These are phyloP conservation scores for Colletotrichum chrysophilum DNA, from an alignment of 2,329 filamentous ascomycete genomes.

Conservation along the genomic window DNA sequence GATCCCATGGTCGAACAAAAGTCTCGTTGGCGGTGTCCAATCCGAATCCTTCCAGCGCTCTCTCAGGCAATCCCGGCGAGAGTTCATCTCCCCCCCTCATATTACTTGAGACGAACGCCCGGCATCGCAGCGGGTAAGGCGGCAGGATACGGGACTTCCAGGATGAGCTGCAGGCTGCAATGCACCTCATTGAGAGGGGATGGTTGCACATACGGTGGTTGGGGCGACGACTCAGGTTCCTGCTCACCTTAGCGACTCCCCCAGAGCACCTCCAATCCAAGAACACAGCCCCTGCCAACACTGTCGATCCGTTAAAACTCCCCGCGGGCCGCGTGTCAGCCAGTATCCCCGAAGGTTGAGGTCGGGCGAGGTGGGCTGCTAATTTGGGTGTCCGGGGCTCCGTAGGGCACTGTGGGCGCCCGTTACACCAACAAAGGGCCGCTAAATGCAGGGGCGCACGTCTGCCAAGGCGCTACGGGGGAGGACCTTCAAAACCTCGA, in stretches of 20 bases:
- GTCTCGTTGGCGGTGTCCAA: not conserved
- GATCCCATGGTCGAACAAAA: not conserved
- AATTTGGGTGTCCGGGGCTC: not conserved
- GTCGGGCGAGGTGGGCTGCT: not conserved
- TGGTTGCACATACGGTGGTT: not conserved
- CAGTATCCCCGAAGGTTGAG: not conserved
- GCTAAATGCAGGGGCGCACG: constrained; percentile 11
- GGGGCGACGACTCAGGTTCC: not conserved
- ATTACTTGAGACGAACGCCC: not conserved
- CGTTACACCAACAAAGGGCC: not conserved
- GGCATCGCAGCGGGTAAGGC: not conserved
- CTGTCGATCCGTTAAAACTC: not conserved
- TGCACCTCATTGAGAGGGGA: not conserved
- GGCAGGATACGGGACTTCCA: not conserved
- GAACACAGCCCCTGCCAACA: not conserved
- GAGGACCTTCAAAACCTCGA: constrained; percentile 10
- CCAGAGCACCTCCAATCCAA: not conserved
- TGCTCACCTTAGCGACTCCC: not conserved
- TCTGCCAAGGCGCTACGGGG: constrained; percentile 13
- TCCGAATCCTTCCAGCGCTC: not conserved
- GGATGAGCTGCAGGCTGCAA: not conserved
- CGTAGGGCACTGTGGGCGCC: not conserved
- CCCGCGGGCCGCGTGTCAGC: constrained; percentile 10
- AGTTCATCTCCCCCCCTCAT: not conserved
- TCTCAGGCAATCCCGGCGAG: not conserved